Percentiles rank a stretch among this genome's conserved stretches.
phyloP scores from a whole-genome alignment of 805 yeast species.

The Saturnispora ahearnii region DNA sequence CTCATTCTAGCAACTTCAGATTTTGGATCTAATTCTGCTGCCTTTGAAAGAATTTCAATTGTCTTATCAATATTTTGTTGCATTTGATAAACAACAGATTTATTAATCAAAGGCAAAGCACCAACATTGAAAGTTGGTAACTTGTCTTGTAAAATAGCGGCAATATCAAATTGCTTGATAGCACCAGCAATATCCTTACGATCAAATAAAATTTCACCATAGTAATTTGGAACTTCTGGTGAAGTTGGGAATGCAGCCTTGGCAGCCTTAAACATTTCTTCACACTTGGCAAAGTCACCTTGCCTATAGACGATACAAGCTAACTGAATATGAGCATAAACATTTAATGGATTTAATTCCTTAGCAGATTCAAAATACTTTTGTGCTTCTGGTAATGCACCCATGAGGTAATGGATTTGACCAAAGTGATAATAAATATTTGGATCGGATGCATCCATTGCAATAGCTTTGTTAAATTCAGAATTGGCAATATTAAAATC shows the following conservation, averaged over 20 bases:
- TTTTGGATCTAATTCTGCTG: slow-evolving; percentile 76
- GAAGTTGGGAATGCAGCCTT: slow-evolving; percentile 70
- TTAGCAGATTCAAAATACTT: slow-evolving; percentile 68
- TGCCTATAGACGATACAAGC: slow-evolving; percentile 87
- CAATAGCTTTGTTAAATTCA: slow-evolving; percentile 65
- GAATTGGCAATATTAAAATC: slow-evolving; percentile 48
- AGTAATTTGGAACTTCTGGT: slow-evolving; percentile 90
- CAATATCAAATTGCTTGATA: slow-evolving; percentile 72
- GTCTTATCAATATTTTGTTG: slow-evolving; percentile 50
- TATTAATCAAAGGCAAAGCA: slow-evolving; percentile 82
- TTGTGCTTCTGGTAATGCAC: slow-evolving; percentile 65
- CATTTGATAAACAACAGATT: slow-evolving; percentile 65
- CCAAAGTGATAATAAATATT: slow-evolving; percentile 92
- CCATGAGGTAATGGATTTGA: slow-evolving; percentile 78
- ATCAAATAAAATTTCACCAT: slow-evolving; percentile 88
- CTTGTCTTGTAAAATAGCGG: slow-evolving; percentile 72
- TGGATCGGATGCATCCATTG: slow-evolving; percentile 58
- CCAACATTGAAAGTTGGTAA: slow-evolving; percentile 67
- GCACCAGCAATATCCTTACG: slow-evolving; percentile 66
- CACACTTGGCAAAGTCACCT: slow-evolving; percentile 52
- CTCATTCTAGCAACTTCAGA: slow-evolving; percentile 83
- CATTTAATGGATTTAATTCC: slow-evolving; percentile 62
- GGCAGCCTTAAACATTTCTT: slow-evolving; percentile 56
- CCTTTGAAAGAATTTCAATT: slow-evolving; percentile 57
- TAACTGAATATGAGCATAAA: slow-evolving; percentile 81